Evolutionary conservation across 2,329 filamentous ascomycete species (phyloP), one percentile per base, ranked within the genome.

Genomic region (Cercospora citrullina): DNA sequence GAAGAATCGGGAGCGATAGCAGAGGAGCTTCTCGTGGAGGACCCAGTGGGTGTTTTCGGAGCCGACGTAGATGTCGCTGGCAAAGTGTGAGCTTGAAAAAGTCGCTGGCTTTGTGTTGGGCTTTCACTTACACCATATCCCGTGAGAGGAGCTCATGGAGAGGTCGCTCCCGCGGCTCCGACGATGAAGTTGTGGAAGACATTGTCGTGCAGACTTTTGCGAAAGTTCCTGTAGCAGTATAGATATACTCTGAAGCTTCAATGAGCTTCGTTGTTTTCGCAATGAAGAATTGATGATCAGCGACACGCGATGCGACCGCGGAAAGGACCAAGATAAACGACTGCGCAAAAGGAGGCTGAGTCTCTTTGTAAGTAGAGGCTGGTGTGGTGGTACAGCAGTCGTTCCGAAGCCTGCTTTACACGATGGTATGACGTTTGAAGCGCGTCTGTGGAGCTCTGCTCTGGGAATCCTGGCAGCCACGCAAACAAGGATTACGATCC

Each of bases 21-120:
- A 85, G 57, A 87, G 82, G 7, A 87, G 84, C 71, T 85, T 85
- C 74, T 87, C 84, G 79, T 86, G 85, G 4, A 87, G 79, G 65
- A 83, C 80, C 84, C 84, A 87, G 76, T 84, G 83, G 1, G 84
- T 85, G 78, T 84, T 84, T 39, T 85, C 82, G 6, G 79, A 70
- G 64, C 85, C 85, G 75, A 87, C 83, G 75, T 86, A 86, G 76
- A 87, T 82, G 77, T 86, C 83, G 66, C 62, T 64, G n/a, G 8
- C 2, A 16, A 21, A 9, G 28, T 18, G 21, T 63, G 9, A 63
- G 61, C 8, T 55, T 63, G 4, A 1, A 12, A 8, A 2, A 9
- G 10, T 33, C 14, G 23, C 28, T 5, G 4, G 14, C 14, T 21
- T 28, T 33, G 33, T 8, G 2, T 30, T 7, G 2, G 48, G 55